phyloP scores from a whole-genome alignment of 768 basidiomycete genomes.

The Suillus discolor region DNA sequence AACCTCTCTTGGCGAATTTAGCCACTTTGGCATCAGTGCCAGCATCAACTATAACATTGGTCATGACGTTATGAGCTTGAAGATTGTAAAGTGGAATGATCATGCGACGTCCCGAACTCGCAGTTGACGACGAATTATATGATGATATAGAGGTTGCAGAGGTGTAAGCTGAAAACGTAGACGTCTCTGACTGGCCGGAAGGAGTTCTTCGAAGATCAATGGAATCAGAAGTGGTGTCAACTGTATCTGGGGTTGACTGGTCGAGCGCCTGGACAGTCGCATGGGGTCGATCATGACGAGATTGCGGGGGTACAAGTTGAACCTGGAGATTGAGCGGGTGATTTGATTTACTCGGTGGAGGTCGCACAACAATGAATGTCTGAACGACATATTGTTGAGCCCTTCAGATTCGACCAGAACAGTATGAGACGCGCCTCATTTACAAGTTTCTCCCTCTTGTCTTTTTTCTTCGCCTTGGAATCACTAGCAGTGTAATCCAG shows the following conservation, averaged over 20 bases:
- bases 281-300: constrained; percentile 41
- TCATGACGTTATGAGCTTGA: constrained; percentile 85
- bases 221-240: constrained; percentile 19
- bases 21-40: constrained; percentile 88
- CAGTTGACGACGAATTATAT: constrained; percentile 43
- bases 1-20: constrained; percentile 68
- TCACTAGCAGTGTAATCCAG: constrained; percentile 25
- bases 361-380: constrained; percentile 92
- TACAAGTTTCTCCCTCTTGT: constrained; percentile 42
- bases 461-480: constrained; percentile 47
- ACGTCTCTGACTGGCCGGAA: constrained; percentile 56
- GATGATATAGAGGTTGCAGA: constrained; percentile 48
- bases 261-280: constrained; percentile 50
- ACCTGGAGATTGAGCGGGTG: constrained; percentile 91
- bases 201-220: constrained; percentile 31
- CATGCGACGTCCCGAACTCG: constrained; percentile 58
- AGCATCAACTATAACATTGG: constrained; percentile 84
- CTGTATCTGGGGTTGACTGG: constrained; percentile 32
- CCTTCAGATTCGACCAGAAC: constrained; percentile 9
- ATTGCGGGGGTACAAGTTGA: constrained; percentile 74
- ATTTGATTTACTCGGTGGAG: constrained; percentile 82
- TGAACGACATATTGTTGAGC: constrained; percentile 30
- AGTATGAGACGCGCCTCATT: constrained; percentile 46
- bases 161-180: constrained; percentile 47
- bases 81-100: constrained; percentile 89